phyloP scores from a whole-genome alignment of 2,329 filamentous ascomycete genomes.

The Xylariaceae sp. region DNA sequence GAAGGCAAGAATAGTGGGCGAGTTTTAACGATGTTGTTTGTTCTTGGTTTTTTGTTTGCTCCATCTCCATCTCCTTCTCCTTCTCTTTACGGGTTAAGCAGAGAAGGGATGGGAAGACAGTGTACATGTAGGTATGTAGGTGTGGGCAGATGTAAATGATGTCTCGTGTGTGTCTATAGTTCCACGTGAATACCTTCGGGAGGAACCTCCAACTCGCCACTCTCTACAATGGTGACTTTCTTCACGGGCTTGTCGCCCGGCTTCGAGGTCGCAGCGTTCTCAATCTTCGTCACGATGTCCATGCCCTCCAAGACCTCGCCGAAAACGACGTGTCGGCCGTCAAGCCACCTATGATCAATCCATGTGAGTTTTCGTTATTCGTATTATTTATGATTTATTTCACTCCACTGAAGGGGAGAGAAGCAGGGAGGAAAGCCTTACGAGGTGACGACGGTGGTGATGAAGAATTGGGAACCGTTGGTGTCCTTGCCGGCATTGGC shows the following conservation, averaged over 20 bases:
- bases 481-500: slow-evolving; percentile 80
- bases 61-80: neutral
- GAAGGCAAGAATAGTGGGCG: slow-evolving; percentile 27
- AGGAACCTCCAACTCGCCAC: slow-evolving; percentile 76
- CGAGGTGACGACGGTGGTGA: slow-evolving; percentile 75
- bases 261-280: slow-evolving; percentile 58
- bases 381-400: neutral
- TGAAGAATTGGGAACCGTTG: slow-evolving; percentile 88
- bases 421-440: slow-evolving; percentile 39
- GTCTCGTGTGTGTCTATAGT: slow-evolving; percentile 54
- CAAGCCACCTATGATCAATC: slow-evolving; percentile 58
- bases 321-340: slow-evolving; percentile 81
- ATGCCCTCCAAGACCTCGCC: slow-evolving; percentile 84
- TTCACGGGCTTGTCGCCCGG: slow-evolving; percentile 62
- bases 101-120: slow-evolving; percentile 25
- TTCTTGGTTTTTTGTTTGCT: slow-evolving; percentile 2
- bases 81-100: slow-evolving; percentile 11
- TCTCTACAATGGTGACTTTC: slow-evolving; percentile 72
- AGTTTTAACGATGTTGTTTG: slow-evolving; percentile 9
- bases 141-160: slow-evolving; percentile 24
- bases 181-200: slow-evolving; percentile 91
- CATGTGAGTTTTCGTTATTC: slow-evolving; percentile 15
- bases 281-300: slow-evolving; percentile 72
- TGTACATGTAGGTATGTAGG: slow-evolving; percentile 23
- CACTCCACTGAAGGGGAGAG: slow-evolving; percentile 1